Percentiles rank a stretch among this genome's conserved stretches.
Conservation (phyloP, 2,329 filamentous ascomycete genomes). For the Knoxdaviesia capensis region DNA sequence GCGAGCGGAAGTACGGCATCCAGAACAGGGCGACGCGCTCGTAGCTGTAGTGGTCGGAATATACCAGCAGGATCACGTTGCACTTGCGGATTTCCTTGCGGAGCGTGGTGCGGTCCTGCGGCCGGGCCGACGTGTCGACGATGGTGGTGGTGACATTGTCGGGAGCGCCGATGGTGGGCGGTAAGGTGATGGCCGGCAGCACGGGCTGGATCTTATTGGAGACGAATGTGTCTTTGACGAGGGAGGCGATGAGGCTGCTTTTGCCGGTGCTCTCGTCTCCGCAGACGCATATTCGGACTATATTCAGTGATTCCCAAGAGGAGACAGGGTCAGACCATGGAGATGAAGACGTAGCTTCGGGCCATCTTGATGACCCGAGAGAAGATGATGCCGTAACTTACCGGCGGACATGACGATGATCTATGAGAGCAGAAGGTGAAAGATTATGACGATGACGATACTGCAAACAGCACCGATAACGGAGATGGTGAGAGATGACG, state of each 20-base stretch:
- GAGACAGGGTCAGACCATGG: constrained; percentile 4
- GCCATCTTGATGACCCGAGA: too few relatives aligned
- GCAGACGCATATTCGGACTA: constrained; percentile 84
- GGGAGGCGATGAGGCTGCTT: constrained; percentile 78
- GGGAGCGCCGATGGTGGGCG: constrained; percentile 76
- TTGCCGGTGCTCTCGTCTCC: constrained; percentile 94
- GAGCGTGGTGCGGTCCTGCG: constrained; percentile 76
- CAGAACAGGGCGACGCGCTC: constrained; percentile 92
- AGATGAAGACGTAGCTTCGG: too few relatives aligned
- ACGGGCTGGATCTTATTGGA: constrained; percentile 89
- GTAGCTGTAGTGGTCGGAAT: constrained; percentile 98
- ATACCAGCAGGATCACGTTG: constrained; percentile 91
- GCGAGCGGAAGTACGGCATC: constrained; percentile 93
- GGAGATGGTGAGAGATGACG: too few relatives aligned
- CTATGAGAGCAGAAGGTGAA: too few relatives aligned
- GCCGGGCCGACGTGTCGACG: constrained; percentile 88
- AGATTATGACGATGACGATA: too few relatives aligned
- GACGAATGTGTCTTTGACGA: constrained; percentile 95
- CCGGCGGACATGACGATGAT: too few relatives aligned
- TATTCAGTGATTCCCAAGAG: constrained; percentile 7
- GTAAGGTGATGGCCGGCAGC: constrained; percentile 85
- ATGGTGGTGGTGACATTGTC: constrained; percentile 96
- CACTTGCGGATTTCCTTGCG: constrained; percentile 91
- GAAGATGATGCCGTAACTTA: too few relatives aligned
- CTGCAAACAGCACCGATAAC: too few relatives aligned